Evolutionary conservation across 148 eudicot genomes (phyloP).

Genomic region (Silene latifolia): DNA sequence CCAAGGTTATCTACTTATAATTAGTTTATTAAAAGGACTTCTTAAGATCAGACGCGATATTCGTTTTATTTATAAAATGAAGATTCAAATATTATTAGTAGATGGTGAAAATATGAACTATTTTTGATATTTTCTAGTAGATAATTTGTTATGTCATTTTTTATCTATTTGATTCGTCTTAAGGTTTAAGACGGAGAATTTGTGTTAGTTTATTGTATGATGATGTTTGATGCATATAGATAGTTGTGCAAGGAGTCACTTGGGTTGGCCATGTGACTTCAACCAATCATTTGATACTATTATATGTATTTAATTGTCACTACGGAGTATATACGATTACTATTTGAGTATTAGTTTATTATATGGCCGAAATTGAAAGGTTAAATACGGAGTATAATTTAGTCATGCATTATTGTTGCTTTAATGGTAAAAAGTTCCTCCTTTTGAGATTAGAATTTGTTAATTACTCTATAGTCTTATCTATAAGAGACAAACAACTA

Average conservation of each 20-base stretch:
- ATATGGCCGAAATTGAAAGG: not conserved
- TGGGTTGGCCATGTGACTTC: conserved; percentile 32
- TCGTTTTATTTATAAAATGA: too few relatives aligned
- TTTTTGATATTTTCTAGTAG: too few relatives aligned
- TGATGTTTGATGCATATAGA: conserved; percentile 19
- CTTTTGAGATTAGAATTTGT: not conserved
- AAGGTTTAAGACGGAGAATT: too few relatives aligned
- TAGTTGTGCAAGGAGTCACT: conserved; percentile 31
- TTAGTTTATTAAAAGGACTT: not conserved
- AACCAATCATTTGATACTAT: conserved; percentile 25
- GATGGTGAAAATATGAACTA: too few relatives aligned
- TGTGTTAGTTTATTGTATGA: conserved; percentile 1
- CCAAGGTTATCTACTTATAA: conserved; percentile 16
- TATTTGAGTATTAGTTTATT: not conserved
- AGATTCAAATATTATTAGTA: too few relatives aligned
- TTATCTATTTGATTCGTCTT: too few relatives aligned
- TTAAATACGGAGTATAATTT: not conserved
- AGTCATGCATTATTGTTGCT: conserved; percentile 3
- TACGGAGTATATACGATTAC: not conserved
- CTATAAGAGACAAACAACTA: not conserved
- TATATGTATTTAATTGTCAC: conserved; percentile 10
- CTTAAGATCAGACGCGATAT: too few relatives aligned
- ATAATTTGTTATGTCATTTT: too few relatives aligned
- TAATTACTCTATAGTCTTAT: not conserved
- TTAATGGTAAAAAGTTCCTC: not conserved